phyloP scores from a whole-genome alignment of 2,329 filamentous ascomycete species.

The Emergomyces pasteurianus region DNA sequence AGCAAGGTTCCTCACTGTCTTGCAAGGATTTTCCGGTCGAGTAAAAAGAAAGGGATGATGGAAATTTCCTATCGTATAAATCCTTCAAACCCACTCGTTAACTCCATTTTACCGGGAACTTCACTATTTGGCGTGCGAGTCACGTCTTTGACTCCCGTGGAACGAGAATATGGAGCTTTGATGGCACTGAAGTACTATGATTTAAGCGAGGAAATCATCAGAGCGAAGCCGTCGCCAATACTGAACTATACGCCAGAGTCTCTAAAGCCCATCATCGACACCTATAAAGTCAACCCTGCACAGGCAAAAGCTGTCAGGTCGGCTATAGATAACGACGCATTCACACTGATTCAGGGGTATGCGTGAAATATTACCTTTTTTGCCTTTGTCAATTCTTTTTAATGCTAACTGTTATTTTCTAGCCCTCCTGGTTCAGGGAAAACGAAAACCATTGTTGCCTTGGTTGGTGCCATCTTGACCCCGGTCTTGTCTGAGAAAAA shows the following conservation, averaged over 20 bases:
- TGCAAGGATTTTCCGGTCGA: constrained; percentile 68
- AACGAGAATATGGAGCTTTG: constrained; percentile 87
- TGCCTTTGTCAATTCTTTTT: not conserved
- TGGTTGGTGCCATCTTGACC: constrained; percentile 77
- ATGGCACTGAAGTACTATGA: constrained; percentile 92
- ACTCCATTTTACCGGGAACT: constrained; percentile 55
- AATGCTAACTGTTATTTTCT: constrained; percentile 21
- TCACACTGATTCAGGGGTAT: constrained; percentile 86
- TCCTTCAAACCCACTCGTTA: constrained; percentile 50
- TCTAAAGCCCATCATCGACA: constrained; percentile 55
- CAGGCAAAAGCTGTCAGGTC: constrained; percentile 88
- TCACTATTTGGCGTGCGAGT: constrained; percentile 69
- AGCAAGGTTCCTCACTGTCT: constrained; percentile 65
- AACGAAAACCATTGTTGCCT: constrained; percentile 94
- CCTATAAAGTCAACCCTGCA: constrained; percentile 74
- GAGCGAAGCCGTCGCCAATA: constrained; percentile 80
- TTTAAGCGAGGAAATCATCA: constrained; percentile 80
- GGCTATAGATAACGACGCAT: constrained; percentile 89
- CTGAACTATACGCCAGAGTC: constrained; percentile 67
- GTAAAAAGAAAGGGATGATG: constrained; percentile 65
- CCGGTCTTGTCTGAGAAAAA: constrained; percentile 41
- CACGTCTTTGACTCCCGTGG: constrained; percentile 84
- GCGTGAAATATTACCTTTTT: constrained; percentile 13
- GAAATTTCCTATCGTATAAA: constrained; percentile 82
- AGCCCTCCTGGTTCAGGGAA: constrained; percentile 93